Evolutionary conservation across 257 asterid species (phyloP).

Genomic region (Buddleja alternifolia): DNA sequence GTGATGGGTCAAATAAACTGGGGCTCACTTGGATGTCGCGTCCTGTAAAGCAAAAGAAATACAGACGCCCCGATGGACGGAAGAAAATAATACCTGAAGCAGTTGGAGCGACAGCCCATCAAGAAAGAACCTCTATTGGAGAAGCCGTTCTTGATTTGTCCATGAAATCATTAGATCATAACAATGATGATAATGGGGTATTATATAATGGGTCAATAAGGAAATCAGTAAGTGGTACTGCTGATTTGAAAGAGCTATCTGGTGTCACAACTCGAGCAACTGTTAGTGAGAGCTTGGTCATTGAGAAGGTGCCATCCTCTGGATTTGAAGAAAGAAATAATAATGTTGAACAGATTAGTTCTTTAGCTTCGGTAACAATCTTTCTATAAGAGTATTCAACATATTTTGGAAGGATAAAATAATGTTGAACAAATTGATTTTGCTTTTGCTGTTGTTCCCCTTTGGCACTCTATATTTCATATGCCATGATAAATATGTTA

Average conservation of each 20-base stretch:
- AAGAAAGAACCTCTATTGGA: constrained; percentile 47
- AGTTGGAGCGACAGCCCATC: constrained; percentile 74
- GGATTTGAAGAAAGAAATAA: constrained; percentile 58
- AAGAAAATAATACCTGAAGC: constrained; percentile 99
- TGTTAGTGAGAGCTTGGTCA: constrained; percentile 74
- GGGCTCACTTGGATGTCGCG: constrained; percentile 58
- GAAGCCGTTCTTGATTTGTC: constrained; percentile 59
- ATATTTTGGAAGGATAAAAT: no score
- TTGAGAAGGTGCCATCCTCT: constrained; percentile 73
- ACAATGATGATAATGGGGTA: constrained; percentile 47
- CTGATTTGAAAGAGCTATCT: constrained; percentile 58
- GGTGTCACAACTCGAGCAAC: constrained; percentile 82
- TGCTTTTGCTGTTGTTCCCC: background rate
- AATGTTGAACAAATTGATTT: background rate
- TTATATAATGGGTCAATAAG: constrained; percentile 47
- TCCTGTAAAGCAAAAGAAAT: constrained; percentile 92
- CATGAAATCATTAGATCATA: constrained; percentile 42
- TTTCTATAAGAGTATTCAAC: constrained; percentile 72
- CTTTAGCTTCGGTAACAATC: constrained; percentile 47
- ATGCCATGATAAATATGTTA: constrained; percentile 12
- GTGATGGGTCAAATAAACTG: constrained; percentile 55
- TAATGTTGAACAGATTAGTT: constrained; percentile 66
- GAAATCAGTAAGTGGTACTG: constrained; percentile 49
- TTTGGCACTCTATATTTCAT: background rate
- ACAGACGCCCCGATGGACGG: constrained; percentile 96